Evolutionary conservation across 164 flowering plant genomes (phyloP).

Genomic region (Vitis rupestris): DNA sequence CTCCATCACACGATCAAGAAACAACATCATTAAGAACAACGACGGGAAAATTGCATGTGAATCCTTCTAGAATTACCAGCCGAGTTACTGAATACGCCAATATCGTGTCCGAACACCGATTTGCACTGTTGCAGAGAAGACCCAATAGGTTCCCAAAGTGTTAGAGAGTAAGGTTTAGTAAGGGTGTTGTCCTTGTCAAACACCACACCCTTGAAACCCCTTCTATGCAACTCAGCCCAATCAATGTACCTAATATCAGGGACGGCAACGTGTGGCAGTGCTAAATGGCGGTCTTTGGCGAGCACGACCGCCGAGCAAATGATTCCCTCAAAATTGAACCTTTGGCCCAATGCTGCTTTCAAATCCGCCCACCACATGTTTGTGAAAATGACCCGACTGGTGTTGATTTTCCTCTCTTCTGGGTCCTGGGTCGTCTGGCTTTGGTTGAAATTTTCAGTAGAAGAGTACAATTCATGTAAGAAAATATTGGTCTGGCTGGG

Average conservation of each 20-base stretch:
- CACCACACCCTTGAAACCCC: conserved; percentile 77
- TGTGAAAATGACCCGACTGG: conserved; percentile 23
- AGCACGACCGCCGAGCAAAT: conserved; percentile 43
- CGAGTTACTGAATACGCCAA: conserved; percentile 83
- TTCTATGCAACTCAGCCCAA: conserved; percentile 63
- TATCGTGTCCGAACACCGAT: conserved; percentile 63
- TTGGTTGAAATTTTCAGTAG: background rate
- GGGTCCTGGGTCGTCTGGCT: conserved; percentile 3
- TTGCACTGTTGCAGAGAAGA: conserved; percentile 61
- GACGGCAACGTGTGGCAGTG: conserved; percentile 68
- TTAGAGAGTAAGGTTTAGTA: conserved; percentile 71
- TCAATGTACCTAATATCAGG: conserved; percentile 71
- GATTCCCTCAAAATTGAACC: conserved; percentile 72
- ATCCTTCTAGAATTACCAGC: conserved; percentile 44
- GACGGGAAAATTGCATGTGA: background rate
- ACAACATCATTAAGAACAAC: background rate
- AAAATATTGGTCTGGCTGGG: background rate
- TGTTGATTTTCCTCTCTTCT: background rate
- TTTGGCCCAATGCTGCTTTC: conserved; percentile 65
- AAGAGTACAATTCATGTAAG: conserved; percentile 15
- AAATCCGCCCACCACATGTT: conserved; percentile 56
- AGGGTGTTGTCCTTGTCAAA: conserved; percentile 91
- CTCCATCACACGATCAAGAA: too few relatives aligned
- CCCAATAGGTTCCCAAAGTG: conserved; percentile 52
- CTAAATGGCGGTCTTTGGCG: conserved; percentile 48